Base-by-base conservation (phyloP, 805 yeast genomes). In the Candida mattraensis region DNA sequence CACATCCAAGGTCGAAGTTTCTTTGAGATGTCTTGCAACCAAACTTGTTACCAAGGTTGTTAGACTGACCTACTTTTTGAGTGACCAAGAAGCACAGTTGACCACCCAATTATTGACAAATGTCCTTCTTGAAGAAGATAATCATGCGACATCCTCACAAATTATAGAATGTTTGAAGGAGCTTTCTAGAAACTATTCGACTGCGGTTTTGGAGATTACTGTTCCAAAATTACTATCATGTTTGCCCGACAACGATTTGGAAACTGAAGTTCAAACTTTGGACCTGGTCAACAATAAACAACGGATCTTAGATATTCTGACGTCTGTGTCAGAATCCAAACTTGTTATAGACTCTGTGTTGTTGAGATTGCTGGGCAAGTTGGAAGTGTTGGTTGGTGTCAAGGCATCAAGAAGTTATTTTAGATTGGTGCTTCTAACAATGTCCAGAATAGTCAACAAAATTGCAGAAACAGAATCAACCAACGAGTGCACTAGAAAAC, bases 61-160 rank as follows among this genome's bases (percentile, higher is more conserved):
- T 7, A 61, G 67, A 19, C 61, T 84, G 46, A 57, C 61, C 2
- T 63, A 61, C 1, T 80, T 76, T 45, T 60, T 87, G 30, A 58
- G 59, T 11, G 44, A 50, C 3, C 74, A 74, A 34, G 95, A 87
- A 47, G 56, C 76, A 18, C 72, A 77, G 18, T 60, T 85, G 34
- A 64, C 85, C 5, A 74, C 82, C 21, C 85, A 77, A 45, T 77
- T 80, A 48, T 63, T 87, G 23, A 77, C 76, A 4, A 88, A 81
- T 26, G 71, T 78, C 10, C 64, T 85, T 6, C 55, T 80, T n/a
- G 60, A 60, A 4, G 78, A 70, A 43, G 66, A 60, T 9, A 71
- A 75, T 26, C 74, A 74, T 24, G 66, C 74, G 16, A 70, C 85
- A 1, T 67, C 74, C 24, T 62, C 61, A 12, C 78, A 78, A 10